These are phyloP conservation scores for Aphanomyces astaci DNA, from an alignment of 352 stramenopile genomes.

Conservation along the genomic window DNA sequence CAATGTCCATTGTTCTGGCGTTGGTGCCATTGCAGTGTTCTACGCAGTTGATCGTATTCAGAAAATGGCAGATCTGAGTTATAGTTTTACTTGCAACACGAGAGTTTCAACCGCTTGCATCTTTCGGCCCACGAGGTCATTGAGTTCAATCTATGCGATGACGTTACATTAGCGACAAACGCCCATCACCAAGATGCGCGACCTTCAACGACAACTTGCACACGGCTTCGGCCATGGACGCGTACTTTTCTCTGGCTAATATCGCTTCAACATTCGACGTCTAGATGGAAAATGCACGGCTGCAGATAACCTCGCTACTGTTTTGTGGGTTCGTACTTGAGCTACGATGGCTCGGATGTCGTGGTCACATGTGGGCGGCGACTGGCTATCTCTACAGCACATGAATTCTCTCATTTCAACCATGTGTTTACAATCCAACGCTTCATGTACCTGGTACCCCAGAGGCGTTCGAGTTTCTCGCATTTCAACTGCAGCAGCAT, in stretches of 20 bases:
- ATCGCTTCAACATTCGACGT: not conserved
- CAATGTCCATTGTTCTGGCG: not conserved
- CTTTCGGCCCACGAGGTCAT: constrained; percentile 5
- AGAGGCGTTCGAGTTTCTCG: not conserved
- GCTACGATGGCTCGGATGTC: not conserved
- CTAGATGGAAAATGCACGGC: not conserved
- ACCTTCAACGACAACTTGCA: constrained; percentile 4
- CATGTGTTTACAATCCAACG: not conserved
- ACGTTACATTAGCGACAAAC: not conserved
- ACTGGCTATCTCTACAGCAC: not conserved
- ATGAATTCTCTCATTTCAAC: not conserved
- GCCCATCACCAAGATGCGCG: not conserved
- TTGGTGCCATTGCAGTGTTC: not conserved
- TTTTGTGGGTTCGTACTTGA: not conserved
- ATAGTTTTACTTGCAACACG: not conserved
- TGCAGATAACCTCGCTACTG: not conserved
- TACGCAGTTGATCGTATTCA: not conserved
- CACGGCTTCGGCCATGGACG: not conserved
- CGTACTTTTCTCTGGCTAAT: not conserved
- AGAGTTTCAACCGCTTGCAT: constrained; percentile 9
- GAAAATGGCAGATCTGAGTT: not conserved
- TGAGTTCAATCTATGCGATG: not conserved
- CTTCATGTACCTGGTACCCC: not conserved
- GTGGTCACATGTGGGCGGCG: not conserved
- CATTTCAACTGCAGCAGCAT: not conserved